Base-by-base conservation (phyloP, 495 filamentous ascomycete species). In the Trichoderma orchidacearum region DNA sequence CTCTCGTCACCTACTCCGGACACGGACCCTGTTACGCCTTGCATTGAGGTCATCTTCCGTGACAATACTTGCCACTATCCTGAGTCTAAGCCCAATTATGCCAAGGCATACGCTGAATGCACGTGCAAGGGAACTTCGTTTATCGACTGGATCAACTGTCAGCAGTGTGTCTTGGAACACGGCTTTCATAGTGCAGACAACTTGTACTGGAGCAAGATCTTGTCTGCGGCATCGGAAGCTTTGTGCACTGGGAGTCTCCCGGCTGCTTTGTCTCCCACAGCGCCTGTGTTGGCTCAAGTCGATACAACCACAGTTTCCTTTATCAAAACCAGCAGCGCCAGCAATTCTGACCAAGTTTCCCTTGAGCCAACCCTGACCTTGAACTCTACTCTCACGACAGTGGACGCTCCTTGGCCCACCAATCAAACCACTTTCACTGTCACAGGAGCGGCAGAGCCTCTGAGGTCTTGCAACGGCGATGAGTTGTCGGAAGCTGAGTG, bases 41-140 rank as follows among this genome's bases (percentile, higher is more conserved):
- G 68, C 54, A 35, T 65, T 25, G 59, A 60, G 15, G 61, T 69
- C 59, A 58, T 62, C 36, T 60, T 48, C 30, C 66, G 68, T 34
- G 65, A 71, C 36, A 59, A 58, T 3, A 35, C 60, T 0, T 71
- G 65, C 61, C 54, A 35, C 25, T 62, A 64, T 32, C 67, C 66
- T 51, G 65, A 60, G 32, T 66, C 62, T 18, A 59, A 55, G 21
- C 54, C 63, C 12, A 58, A 66, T 2, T 63, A 55, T 5, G 58
- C 68, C 27, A 59, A 64, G 25, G 70, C 69, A 8, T 70, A 73
- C 59, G 67, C 69, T 30, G 57, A 72, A 54, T 73, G 72, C 57
- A 70, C 70, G 54, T 75, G 72, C 63, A 58, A 57, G 36, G 70
- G 72, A 1, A 65, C 63, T 54, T 72, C 64, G 59, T 72, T 73